Percentiles rank a stretch among this genome's conserved stretches.
Conservation (phyloP, 2,329 filamentous ascomycete genomes). For the Pseudogymnoascus sp. region DNA sequence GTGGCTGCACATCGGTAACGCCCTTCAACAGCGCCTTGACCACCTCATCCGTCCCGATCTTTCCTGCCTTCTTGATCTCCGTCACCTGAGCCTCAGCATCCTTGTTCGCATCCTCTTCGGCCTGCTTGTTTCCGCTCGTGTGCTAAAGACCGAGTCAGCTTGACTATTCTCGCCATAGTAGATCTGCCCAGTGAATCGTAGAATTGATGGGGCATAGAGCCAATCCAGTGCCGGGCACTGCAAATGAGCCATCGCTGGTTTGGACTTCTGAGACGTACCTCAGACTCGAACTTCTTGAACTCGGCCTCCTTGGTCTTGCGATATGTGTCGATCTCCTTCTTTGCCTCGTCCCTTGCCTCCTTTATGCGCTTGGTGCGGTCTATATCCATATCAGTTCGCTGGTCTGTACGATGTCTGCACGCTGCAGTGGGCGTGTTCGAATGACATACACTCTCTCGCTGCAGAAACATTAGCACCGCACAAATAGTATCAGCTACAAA, state of each 20-base stretch:
- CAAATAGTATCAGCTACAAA: neutral
- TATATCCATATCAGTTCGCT: slow-evolving; percentile 28
- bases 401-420: neutral
- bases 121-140: slow-evolving; percentile 78
- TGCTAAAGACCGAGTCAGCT: slow-evolving; percentile 49
- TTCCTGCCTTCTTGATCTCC: slow-evolving; percentile 72
- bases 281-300: slow-evolving; percentile 87
- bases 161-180: neutral
- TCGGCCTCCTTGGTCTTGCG: slow-evolving; percentile 82
- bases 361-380: slow-evolving; percentile 95
- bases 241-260: neutral
- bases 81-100: slow-evolving; percentile 74
- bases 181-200: neutral
- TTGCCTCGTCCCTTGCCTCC: slow-evolving; percentile 91
- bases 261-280: slow-evolving; percentile 31
- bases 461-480: slow-evolving; percentile 25
- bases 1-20: slow-evolving; percentile 76
- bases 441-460: slow-evolving; percentile 79
- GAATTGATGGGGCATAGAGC: neutral
- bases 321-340: slow-evolving; percentile 96
- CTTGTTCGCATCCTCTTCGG: slow-evolving; percentile 69
- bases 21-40: slow-evolving; percentile 74
- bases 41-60: slow-evolving; percentile 71
- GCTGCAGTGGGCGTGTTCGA: neutral
- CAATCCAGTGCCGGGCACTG: neutral